Evolutionary conservation across 495 filamentous ascomycete genomes (phyloP).

Genomic region (Talaromyces stipitatus): DNA sequence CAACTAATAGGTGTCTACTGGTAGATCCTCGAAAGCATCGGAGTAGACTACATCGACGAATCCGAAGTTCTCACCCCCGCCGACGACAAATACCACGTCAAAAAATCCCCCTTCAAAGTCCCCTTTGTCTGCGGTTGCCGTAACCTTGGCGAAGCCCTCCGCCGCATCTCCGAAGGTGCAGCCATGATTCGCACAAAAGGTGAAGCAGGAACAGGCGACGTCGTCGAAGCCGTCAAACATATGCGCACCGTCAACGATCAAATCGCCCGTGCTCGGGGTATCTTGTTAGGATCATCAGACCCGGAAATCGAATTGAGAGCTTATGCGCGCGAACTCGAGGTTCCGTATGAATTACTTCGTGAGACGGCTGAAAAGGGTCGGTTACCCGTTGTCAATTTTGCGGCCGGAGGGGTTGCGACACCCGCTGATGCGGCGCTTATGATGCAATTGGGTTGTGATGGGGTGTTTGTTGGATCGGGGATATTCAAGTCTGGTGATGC

Average conservation of each 20-base stretch:
- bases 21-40: conserved; percentile 90
- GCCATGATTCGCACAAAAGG: conserved; percentile 99
- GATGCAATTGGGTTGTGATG: conserved; percentile 99
- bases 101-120: conserved; percentile 72
- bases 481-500: conserved; percentile 97
- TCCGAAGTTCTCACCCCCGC: conserved; percentile 95
- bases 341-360: conserved; percentile 68
- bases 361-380: conserved; percentile 80
- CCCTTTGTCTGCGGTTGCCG: conserved; percentile 98
- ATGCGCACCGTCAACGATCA: conserved; percentile 84
- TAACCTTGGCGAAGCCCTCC: conserved; percentile 88
- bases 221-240: conserved; percentile 94
- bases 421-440: conserved; percentile 95
- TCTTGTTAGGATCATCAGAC: conserved; percentile 50
- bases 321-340: conserved; percentile 74
- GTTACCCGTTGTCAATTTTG: conserved; percentile 96
- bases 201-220: conserved; percentile 95
- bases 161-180: conserved; percentile 87
- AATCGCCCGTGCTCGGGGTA: conserved; percentile 65
- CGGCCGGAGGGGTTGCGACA: conserved; percentile 92
- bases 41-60: conserved; percentile 97
- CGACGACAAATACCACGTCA: conserved; percentile 83
- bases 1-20: neutral
- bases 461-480: conserved; percentile 92
- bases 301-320: conserved; percentile 67